Percentiles rank a stretch among this genome's conserved stretches.
These are phyloP conservation scores for Phylloporus rhodoxanthus DNA, from an alignment of 768 basidiomycete genomes.

Conservation along the genomic window DNA sequence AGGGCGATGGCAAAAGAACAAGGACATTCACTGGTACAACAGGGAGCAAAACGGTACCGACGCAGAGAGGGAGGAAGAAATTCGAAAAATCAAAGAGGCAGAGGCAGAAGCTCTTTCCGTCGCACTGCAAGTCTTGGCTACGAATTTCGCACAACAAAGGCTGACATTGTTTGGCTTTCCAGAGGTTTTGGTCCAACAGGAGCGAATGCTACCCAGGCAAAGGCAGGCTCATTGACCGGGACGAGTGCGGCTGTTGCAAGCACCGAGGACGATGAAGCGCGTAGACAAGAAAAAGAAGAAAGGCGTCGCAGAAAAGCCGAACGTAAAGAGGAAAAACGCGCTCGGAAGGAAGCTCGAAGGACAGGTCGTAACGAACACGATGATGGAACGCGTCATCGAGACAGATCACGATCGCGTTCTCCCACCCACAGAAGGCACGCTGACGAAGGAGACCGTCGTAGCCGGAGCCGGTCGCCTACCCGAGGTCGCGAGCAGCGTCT, in stretches of 20 bases:
- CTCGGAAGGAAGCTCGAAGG: constrained; percentile 46
- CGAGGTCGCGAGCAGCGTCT: constrained; percentile 17
- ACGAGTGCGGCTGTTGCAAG: constrained; percentile 13
- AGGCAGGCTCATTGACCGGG: constrained; percentile 15
- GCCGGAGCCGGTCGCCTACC: constrained; percentile 30
- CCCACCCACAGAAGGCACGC: constrained; percentile 18
- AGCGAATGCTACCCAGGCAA: constrained; percentile 26
- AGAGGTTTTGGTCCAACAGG: constrained; percentile 69
- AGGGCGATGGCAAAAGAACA: constrained; percentile 96
- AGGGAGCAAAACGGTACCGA: constrained; percentile 48
- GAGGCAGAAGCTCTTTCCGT: constrained; percentile 84
- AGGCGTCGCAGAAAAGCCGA: constrained; percentile 46
- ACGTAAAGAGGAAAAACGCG: constrained; percentile 56
- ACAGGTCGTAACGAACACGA: constrained; percentile 32
- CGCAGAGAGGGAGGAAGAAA: constrained; percentile 60
- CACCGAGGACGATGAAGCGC: constrained; percentile 29
- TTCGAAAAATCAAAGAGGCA: constrained; percentile 74
- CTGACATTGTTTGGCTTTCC: constrained; percentile 13
- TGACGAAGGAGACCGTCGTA: constrained; percentile 23
- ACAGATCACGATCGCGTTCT: constrained; percentile 35
- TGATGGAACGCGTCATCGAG: constrained; percentile 18
- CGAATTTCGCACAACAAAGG: neutral
- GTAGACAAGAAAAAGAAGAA: constrained; percentile 42
- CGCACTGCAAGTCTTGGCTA: constrained; percentile 54
- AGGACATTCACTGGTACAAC: constrained; percentile 93